Base-by-base conservation (phyloP, 2,329 filamentous ascomycete genomes). In the Aspergillus glaucus region DNA sequence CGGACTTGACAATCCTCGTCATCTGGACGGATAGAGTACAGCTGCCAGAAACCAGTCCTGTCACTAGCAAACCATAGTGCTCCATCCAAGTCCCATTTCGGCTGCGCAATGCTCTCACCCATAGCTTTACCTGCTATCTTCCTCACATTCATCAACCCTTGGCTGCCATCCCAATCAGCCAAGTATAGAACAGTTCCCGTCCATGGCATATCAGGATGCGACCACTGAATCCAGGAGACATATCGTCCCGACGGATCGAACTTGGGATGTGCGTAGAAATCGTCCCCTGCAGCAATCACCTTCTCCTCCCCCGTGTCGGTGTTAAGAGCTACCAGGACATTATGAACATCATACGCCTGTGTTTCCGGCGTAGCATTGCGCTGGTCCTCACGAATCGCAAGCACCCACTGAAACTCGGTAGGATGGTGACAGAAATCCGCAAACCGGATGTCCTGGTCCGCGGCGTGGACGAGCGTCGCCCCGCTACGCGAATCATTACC, bases 381-480 rank as follows among this genome's bases (percentile, higher is more conserved):
- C 48, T 79, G 77, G 30, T 79, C 75, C 55, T 81, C 79, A 51
- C 78, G 65, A n/a, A 76, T 69, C 0, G 78, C 76, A 9, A 81
- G 55, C 2, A 79, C 70, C 73, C 73, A 77, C 17, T 63, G 52
- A 2, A 48, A 30, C 6, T 62, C 55, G 0, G 45, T 51, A 3
- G 66, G 64, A 48, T 75, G 69, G 2, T 68, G 68, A 44, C 72
- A 77, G 68, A 14, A 72, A 71, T 56, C 76, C 75, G 51, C 75
- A 65, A 49, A 78, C 42, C 17, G 63, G 59, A 58, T 51, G n/a
- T 52, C 56, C 15, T 12, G 62, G 45, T 14, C 64, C 53, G 3
- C 55, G 6, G 46, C 58, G 51, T 6, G 71, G 44, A n/a, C 76
- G 37, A 26, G 63, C 43, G 3, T 61, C 10, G 10, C 10, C 26